phyloP scores from a whole-genome alignment of 345 rosid species.

The Moringa oleifera region DNA sequence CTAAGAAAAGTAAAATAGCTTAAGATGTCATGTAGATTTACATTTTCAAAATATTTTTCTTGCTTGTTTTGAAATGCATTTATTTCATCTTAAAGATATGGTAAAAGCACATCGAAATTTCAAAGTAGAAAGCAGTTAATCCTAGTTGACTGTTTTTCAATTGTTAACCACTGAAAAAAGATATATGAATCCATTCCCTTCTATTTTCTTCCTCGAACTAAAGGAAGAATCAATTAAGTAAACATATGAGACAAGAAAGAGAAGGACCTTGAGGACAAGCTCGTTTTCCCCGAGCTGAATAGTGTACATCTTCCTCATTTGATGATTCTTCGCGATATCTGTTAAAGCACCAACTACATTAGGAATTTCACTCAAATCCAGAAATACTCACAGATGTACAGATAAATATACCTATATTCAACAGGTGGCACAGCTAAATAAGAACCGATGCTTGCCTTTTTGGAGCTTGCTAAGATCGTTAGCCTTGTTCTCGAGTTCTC shows the following conservation, averaged over 20 bases:
- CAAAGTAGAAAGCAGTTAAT: too few relatives aligned
- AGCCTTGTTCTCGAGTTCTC: conserved; percentile 76
- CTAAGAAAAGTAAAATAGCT: too few relatives aligned
- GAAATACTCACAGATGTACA: neutral
- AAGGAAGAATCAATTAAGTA: too few relatives aligned
- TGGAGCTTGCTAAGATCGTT: conserved; percentile 77
- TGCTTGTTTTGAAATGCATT: too few relatives aligned
- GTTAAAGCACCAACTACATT: neutral
- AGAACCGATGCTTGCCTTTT: conserved; percentile 42
- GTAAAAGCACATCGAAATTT: too few relatives aligned
- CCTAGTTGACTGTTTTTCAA: too few relatives aligned
- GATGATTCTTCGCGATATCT: conserved; percentile 89
- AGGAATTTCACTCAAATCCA: conserved; percentile 11
- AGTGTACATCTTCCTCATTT: conserved; percentile 89
- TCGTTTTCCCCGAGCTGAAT: conserved; percentile 96
- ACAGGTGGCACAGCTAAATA: neutral
- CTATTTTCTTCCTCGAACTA: too few relatives aligned
- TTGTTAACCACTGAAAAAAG: too few relatives aligned
- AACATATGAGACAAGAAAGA: neutral
- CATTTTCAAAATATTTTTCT: too few relatives aligned
- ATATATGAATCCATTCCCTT: too few relatives aligned
- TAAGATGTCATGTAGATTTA: too few relatives aligned
- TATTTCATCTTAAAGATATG: too few relatives aligned
- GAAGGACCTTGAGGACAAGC: conserved; percentile 77
- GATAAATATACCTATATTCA: neutral